phyloP scores from a whole-genome alignment of 352 stramenopile species.

The Pythium pyrilobum region DNA sequence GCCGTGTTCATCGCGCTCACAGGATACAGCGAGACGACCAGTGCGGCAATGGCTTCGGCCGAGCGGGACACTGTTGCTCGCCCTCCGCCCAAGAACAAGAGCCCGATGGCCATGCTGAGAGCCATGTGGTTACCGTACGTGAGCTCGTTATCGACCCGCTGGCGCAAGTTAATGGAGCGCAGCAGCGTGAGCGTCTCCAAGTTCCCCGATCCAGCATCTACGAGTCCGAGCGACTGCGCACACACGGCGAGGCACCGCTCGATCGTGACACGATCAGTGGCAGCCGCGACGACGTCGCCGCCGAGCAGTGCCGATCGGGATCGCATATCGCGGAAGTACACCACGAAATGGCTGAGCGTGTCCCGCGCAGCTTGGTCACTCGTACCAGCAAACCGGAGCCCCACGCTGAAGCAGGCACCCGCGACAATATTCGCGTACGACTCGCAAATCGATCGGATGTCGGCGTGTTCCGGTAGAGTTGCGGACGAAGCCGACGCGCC shows the following conservation, averaged over 20 bases:
- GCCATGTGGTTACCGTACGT: constrained; percentile 96
- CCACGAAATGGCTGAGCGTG: constrained; percentile 59
- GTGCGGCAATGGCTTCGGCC: constrained; percentile 89
- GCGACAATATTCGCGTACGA: constrained; percentile 94
- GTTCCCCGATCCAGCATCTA: constrained; percentile 95
- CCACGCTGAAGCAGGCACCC: constrained; percentile 94
- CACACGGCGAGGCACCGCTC: constrained; percentile 92
- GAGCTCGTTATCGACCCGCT: constrained; percentile 75
- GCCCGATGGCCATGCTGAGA: constrained; percentile 90
- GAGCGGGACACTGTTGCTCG: constrained; percentile 88
- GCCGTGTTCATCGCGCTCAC: constrained; percentile 89
- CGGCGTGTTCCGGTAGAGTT: constrained; percentile 31
- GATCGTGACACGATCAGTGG: constrained; percentile 83
- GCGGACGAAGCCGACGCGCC: not conserved
- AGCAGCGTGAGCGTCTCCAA: constrained; percentile 91
- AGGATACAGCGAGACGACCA: constrained; percentile 94
- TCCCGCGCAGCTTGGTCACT: constrained; percentile 39
- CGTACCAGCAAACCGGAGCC: constrained; percentile 93
- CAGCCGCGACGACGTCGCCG: constrained; percentile 42
- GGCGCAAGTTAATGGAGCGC: constrained; percentile 76
- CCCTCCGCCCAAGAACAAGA: constrained; percentile 96
- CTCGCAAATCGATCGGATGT: constrained; percentile 91
- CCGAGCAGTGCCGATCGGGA: constrained; percentile 32
- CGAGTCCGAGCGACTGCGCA: constrained; percentile 90
- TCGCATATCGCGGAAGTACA: constrained; percentile 76